Evolutionary conservation across 2,329 filamentous ascomycete genomes (phyloP), one percentile per base, ranked within the genome.

Genomic region (Fusarium dlaminii): DNA sequence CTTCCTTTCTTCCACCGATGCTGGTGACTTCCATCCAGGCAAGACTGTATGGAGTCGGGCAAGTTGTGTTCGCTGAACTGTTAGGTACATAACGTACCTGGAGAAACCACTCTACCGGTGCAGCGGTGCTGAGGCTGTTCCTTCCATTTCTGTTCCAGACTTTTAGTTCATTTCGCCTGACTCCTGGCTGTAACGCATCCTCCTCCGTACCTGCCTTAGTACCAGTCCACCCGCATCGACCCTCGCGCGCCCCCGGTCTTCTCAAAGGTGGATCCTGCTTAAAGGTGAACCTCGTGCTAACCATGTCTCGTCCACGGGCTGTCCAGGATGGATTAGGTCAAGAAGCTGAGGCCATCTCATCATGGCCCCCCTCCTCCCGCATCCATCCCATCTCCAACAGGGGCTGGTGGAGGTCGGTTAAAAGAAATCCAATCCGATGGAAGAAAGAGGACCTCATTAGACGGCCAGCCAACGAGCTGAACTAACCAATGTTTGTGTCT

Each of bases 141-240:
- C 55, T 74, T 74, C 71, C 72, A 72, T 65, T 74, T 72, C 59
- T 74, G 71, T 75, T 73, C 68, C 57, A 72, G 36, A 73, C 59
- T 68, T 52, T 34, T 62, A 37, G 66, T 66, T 67, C 76, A 77
- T 77, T 65, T 77, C 75, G 75, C 67, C 56, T 77, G 73, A 54
- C 55, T 66, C 63, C 66, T 64, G 61, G 65, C 66, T 60, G 51
- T 72, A 46, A 42, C 62, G 45, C 48, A 60, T 34, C 63, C 63
- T 64, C 71, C 49, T 74, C 66, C 37, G 70, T 76, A 74, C 75
- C 75, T 77, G 73, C 75, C 75, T 77, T 77, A 77, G 75, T 61
- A 71, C 66, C 68, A 52, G 42, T 56, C 62, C 67, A 66, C 73
- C 60, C 57, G 63, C 58, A 63, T 64, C 65, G 37, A 55, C 66